Conservation (phyloP, 228 moss, liverwort and hornwort genomes). For the Sphagnum magellanicum region DNA sequence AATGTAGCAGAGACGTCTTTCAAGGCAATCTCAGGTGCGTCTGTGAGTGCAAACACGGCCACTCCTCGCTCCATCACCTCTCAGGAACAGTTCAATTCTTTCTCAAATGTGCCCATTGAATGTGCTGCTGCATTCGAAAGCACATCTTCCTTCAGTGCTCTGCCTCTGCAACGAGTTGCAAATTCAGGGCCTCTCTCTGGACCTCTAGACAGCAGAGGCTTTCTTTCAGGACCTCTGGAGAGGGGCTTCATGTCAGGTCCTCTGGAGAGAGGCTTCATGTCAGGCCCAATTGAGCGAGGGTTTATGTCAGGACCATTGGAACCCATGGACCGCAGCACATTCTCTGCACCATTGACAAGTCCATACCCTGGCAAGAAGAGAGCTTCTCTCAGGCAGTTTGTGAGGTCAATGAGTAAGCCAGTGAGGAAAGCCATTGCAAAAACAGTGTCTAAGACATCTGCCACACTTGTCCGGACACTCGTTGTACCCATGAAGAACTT, state of each 20-base stretch:
- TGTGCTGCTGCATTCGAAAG: conserved; percentile 95
- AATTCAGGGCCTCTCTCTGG: conserved; percentile 56
- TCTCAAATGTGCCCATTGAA: conserved; percentile 74
- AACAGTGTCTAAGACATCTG: conserved; percentile 70
- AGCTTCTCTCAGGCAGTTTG: conserved; percentile 61
- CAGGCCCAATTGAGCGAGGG: conserved; percentile 97
- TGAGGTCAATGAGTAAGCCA: conserved; percentile 70
- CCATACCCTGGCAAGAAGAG: conserved; percentile 34
- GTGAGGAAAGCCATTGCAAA: conserved; percentile 72
- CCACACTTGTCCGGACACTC: conserved; percentile 58
- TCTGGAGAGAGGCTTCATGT: conserved; percentile 94
- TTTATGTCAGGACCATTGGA: conserved; percentile 95
- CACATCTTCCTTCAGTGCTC: conserved; percentile 77
- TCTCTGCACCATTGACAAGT: conserved; percentile 83
- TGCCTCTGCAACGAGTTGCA: conserved; percentile 82
- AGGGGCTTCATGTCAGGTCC: conserved; percentile 96
- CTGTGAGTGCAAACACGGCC: conserved; percentile 97
- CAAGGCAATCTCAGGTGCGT: conserved; percentile 94
- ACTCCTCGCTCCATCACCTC: conserved; percentile 75
- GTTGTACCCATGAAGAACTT: conserved; percentile 70
- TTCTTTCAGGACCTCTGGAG: conserved; percentile 68
- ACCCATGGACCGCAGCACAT: conserved; percentile 80
- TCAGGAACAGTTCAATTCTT: conserved; percentile 91
- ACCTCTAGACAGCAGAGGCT: conserved; percentile 20
- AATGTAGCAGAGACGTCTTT: conserved; percentile 76